Conservation (phyloP, 306 rosid species). For the Cucumis sativus region DNA sequence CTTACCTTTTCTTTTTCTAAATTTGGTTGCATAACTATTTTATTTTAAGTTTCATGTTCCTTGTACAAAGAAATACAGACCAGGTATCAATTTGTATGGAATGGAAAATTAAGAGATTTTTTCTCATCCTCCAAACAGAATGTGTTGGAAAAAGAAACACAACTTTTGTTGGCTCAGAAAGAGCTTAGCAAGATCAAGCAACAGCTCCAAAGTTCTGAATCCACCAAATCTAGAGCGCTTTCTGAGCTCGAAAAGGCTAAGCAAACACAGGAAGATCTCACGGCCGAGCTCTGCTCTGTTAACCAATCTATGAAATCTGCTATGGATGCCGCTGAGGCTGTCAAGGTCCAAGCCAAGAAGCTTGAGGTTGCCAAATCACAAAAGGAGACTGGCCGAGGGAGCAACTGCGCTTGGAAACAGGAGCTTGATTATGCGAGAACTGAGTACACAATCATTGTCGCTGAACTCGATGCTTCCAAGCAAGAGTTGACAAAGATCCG, state of each 20-base stretch:
- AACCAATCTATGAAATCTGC: constrained; percentile 46
- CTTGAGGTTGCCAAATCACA: constrained; percentile 29
- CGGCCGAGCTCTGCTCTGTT: constrained; percentile 30
- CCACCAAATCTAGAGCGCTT: constrained; percentile 32
- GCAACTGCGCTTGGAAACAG: constrained; percentile 39
- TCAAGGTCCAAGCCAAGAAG: constrained; percentile 29
- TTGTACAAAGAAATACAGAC: not conserved
- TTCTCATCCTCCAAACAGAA: constrained; percentile 19
- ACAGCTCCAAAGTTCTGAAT: constrained; percentile 29
- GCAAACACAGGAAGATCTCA: constrained; percentile 35
- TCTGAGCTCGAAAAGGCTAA: constrained; percentile 59
- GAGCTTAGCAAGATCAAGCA: constrained; percentile 43
- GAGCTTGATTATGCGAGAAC: constrained; percentile 52
- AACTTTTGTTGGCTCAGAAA: constrained; percentile 49
- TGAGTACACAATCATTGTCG: constrained; percentile 27
- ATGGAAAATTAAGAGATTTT: too few species aligned
- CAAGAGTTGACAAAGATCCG: constrained; percentile 64
- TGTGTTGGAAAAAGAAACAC: constrained; percentile 65
- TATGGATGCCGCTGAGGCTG: constrained; percentile 36
- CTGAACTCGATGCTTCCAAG: constrained; percentile 58
- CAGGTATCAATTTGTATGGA: not conserved
- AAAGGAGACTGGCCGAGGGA: constrained; percentile 23
- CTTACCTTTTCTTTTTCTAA: not conserved
- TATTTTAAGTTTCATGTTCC: not conserved
- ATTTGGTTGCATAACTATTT: not conserved